Conservation (phyloP, 345 rosid species). For the Melaleuca quinquenervia region DNA sequence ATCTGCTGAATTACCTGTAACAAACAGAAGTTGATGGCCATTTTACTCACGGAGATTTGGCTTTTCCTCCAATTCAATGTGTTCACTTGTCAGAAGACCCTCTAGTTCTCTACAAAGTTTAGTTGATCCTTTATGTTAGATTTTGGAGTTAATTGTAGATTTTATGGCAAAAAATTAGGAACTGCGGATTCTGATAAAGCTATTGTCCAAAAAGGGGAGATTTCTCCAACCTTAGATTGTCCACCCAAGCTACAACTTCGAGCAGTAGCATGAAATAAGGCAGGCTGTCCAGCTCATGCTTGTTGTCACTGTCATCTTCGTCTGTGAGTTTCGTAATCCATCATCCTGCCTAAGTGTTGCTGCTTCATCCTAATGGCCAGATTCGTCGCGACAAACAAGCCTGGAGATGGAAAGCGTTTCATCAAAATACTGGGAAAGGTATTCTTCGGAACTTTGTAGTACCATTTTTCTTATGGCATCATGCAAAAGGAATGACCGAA, state of each 20-base stretch:
- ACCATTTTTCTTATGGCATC: neutral
- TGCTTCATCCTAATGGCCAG: conserved; percentile 23
- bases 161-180: neutral
- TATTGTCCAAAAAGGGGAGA: neutral
- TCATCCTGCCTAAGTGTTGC: neutral
- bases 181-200: neutral
- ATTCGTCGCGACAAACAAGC: conserved; percentile 51
- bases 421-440: conserved; percentile 70
- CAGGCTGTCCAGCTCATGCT: neutral
- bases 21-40: neutral
- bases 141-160: neutral
- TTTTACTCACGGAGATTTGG: neutral
- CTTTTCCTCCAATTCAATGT: neutral
- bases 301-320: neutral
- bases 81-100: neutral
- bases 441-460: neutral
- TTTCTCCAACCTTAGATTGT: neutral
- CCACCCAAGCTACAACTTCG: neutral
- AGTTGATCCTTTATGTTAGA: neutral
- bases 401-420: conserved; percentile 83
- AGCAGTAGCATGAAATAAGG: neutral
- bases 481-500: neutral
- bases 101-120: neutral
- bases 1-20: neutral
- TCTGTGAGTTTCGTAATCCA: neutral